phyloP scores from a whole-genome alignment of 2,329 filamentous ascomycete genomes.

The Fusarium sp. region DNA sequence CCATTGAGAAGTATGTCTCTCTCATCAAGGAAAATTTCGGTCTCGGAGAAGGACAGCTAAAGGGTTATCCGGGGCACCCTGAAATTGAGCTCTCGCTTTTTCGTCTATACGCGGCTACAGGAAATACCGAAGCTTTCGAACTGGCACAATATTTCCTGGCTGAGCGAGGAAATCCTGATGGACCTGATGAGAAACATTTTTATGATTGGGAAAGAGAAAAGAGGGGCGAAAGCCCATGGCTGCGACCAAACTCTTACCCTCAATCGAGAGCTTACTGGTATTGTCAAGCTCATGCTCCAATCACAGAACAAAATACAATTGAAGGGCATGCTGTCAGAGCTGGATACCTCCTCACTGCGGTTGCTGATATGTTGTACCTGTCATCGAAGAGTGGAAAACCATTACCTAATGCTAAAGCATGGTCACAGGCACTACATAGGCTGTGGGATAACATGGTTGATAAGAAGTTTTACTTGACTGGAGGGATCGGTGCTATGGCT shows the following conservation, averaged over 20 bases:
- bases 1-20: constrained; percentile 54
- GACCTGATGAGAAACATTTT: constrained; percentile 63
- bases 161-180: constrained; percentile 67
- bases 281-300: constrained; percentile 67
- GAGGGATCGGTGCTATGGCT: constrained; percentile 65
- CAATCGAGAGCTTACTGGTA: constrained; percentile 60
- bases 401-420: constrained; percentile 41
- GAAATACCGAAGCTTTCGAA: constrained; percentile 53
- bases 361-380: constrained; percentile 61
- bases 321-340: constrained; percentile 71
- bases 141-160: constrained; percentile 69
- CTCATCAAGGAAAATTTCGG: constrained; percentile 66
- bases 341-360: constrained; percentile 70
- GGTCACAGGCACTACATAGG: constrained; percentile 56
- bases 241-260: constrained; percentile 62
- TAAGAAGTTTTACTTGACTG: constrained; percentile 69
- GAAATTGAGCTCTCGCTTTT: constrained; percentile 63
- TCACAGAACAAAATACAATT: constrained; percentile 54
- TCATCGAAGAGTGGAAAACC: constrained; percentile 27
- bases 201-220: constrained; percentile 65
- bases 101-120: constrained; percentile 53
- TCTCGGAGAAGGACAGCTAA: constrained; percentile 60
- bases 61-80: constrained; percentile 67
- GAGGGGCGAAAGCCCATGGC: constrained; percentile 63
- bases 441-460: constrained; percentile 71